Conservation (phyloP, 2,329 filamentous ascomycete genomes). For the Thielaviopsis punctulata region DNA sequence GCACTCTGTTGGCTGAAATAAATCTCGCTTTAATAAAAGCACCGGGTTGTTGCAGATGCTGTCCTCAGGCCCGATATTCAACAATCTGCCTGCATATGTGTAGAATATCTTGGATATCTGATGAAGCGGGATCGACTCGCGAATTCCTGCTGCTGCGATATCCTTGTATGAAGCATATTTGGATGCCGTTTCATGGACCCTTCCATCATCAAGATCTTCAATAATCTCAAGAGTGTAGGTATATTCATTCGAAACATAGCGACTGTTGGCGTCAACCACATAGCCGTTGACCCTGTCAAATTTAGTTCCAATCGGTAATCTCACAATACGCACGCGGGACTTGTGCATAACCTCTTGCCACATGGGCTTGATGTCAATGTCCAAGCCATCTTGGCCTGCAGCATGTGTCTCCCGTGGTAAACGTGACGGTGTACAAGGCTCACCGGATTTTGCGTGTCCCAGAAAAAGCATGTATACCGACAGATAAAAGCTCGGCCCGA, state of each 20-base stretch:
- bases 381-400: background rate
- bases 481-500: slow-evolving; percentile 71
- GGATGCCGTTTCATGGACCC: slow-evolving; percentile 29
- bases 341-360: slow-evolving; percentile 98
- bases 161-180: slow-evolving; percentile 22
- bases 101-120: slow-evolving; percentile 82
- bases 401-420: background rate
- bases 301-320: slow-evolving; percentile 32
- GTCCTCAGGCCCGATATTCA: slow-evolving; percentile 48
- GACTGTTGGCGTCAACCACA: background rate
- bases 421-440: background rate
- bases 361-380: slow-evolving; percentile 42
- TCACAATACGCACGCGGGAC: slow-evolving; percentile 61
- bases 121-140: slow-evolving; percentile 34
- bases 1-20: slow-evolving; percentile 18
- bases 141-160: slow-evolving; percentile 28
- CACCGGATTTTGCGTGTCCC: slow-evolving; percentile 40
- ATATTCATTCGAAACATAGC: slow-evolving; percentile 28
- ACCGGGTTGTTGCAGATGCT: slow-evolving; percentile 23
- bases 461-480: slow-evolving; percentile 93
- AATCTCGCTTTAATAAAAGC: slow-evolving; percentile 20
- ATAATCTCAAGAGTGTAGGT: slow-evolving; percentile 67
- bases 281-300: background rate
- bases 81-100: slow-evolving; percentile 72
- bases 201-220: slow-evolving; percentile 55